Evolutionary conservation across 495 filamentous ascomycete genomes (phyloP).

Genomic region (Clohesyomyces aquaticus): DNA sequence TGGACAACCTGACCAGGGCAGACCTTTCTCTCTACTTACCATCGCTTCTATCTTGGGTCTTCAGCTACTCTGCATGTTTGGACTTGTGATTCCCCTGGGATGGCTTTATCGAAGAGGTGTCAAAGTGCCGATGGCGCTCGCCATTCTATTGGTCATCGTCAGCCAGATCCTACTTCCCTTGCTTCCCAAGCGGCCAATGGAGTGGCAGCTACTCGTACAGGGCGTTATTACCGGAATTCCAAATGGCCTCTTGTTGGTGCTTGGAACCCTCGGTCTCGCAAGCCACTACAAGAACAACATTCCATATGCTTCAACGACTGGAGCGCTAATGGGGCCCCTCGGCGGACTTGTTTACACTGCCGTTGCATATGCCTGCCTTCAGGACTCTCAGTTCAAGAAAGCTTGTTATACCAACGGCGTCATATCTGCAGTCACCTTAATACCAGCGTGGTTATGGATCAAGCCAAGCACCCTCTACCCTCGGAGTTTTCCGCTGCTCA

Average conservation of each 20-base stretch:
- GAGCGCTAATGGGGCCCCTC: constrained; percentile 28
- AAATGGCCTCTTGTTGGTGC: constrained; percentile 38
- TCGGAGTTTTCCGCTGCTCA: neutral
- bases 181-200: neutral
- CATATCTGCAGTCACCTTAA: constrained; percentile 1
- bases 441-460: neutral
- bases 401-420: neutral
- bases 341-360: constrained; percentile 41
- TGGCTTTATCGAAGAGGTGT: neutral
- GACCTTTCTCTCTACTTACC: neutral
- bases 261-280: constrained; percentile 32
- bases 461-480: too few relatives aligned
- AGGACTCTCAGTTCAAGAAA: neutral
- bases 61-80: constrained; percentile 9
- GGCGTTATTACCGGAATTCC: constrained; percentile 39
- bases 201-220: constrained; percentile 38
- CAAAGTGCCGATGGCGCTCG: neutral
- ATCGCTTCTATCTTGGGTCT: constrained; percentile 4
- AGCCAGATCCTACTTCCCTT: neutral
- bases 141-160: neutral
- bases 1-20: too few relatives aligned
- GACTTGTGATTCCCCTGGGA: neutral
- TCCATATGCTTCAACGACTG: constrained; percentile 28
- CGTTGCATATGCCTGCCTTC: constrained; percentile 25
- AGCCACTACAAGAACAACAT: constrained; percentile 41